These are phyloP conservation scores for Cordyceps militaris DNA, from an alignment of 2,329 filamentous ascomycete species.

Conservation along the genomic window DNA sequence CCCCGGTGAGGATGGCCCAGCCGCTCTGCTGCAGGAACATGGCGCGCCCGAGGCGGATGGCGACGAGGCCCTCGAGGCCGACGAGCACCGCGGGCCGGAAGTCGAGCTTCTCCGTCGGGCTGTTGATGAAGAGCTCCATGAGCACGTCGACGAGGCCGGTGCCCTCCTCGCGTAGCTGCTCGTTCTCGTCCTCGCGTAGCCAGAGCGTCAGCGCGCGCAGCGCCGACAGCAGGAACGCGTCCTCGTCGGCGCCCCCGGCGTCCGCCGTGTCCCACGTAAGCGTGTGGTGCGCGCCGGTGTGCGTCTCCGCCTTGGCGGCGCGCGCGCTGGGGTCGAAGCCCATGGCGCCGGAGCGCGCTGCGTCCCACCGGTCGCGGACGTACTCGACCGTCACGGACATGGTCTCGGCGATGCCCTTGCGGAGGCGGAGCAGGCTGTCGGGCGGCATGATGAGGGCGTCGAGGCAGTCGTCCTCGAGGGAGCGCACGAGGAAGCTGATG, in stretches of 20 bases:
- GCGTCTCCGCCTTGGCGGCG: constrained; percentile 34
- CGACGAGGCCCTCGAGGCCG: constrained; percentile 52
- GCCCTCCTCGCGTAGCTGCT: constrained; percentile 47
- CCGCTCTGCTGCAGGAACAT: constrained; percentile 44
- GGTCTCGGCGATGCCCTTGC: constrained; percentile 54
- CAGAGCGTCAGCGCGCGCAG: constrained; percentile 55
- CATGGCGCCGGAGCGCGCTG: constrained; percentile 53
- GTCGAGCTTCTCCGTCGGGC: constrained; percentile 34
- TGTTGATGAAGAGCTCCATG: constrained; percentile 40
- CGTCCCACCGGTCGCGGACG: constrained; percentile 64
- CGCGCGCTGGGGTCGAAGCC: constrained; percentile 54
- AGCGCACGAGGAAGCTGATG: constrained; percentile 49
- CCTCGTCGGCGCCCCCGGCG: constrained; percentile 36
- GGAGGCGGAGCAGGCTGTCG: constrained; percentile 54
- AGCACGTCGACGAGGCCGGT: constrained; percentile 57
- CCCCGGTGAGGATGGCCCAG: constrained; percentile 45
- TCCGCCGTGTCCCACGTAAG: constrained; percentile 53
- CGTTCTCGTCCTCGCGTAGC: constrained; percentile 63
- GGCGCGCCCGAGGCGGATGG: constrained; percentile 39
- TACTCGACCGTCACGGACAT: constrained; percentile 58
- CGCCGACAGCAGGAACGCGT: constrained; percentile 53
- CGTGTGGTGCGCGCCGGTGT: constrained; percentile 38
- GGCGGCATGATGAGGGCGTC: constrained; percentile 42
- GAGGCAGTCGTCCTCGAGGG: constrained; percentile 41
- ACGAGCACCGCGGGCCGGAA: constrained; percentile 52